phyloP scores from a whole-genome alignment of 768 basidiomycete species.

The Favolaschia claudopus region DNA sequence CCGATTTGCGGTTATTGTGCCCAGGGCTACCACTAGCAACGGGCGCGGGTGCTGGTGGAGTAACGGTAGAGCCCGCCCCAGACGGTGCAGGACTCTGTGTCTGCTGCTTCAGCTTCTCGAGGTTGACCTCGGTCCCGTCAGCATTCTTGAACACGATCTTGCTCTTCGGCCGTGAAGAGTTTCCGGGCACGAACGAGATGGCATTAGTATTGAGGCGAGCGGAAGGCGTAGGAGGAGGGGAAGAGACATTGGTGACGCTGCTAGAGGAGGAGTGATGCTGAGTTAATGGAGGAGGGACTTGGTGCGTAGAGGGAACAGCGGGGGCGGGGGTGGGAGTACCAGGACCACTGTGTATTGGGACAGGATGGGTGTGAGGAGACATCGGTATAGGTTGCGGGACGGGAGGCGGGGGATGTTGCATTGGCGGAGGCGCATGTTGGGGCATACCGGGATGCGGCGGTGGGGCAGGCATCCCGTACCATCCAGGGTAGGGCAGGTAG shows the following conservation, averaged over 20 bases:
- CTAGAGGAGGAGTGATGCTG: constrained; percentile 53
- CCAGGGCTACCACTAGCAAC: constrained; percentile 45
- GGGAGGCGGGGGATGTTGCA: constrained; percentile 58
- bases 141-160: constrained; percentile 68
- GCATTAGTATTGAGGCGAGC: constrained; percentile 69
- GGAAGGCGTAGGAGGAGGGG: constrained; percentile 75
- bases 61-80: constrained; percentile 37
- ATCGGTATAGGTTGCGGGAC: constrained; percentile 66
- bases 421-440: constrained; percentile 51
- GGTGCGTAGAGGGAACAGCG: constrained; percentile 52
- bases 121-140: constrained; percentile 69
- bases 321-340: constrained; percentile 75
- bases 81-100: constrained; percentile 47
- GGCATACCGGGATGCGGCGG: constrained; percentile 43
- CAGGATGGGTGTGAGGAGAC: constrained; percentile 69
- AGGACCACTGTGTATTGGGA: constrained; percentile 53
- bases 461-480: constrained; percentile 44
- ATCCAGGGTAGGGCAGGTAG: constrained; percentile 53
- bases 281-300: constrained; percentile 52
- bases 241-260: constrained; percentile 58
- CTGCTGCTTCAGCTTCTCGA: constrained; percentile 60
- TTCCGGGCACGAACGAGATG: constrained; percentile 68
- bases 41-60: constrained; percentile 38
- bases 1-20: constrained; percentile 44
- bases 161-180: constrained; percentile 38